Conservation (phyloP, 2,329 filamentous ascomycete genomes). For the Hypomyces rosellus region DNA sequence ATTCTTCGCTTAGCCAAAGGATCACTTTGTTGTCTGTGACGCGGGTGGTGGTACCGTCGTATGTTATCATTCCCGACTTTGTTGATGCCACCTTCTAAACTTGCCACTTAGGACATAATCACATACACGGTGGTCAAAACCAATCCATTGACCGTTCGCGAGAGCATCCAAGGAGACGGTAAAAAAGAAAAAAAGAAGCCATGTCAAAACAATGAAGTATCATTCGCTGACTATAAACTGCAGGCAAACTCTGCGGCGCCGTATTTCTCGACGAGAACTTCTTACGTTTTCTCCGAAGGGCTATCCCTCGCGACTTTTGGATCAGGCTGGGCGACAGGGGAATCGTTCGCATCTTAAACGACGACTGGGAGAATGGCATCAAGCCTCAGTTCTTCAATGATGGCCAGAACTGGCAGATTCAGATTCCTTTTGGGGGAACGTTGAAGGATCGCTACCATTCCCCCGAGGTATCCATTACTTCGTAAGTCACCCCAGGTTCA, state of each 20-base stretch:
- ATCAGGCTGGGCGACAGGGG: not conserved
- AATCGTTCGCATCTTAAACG: conserved; percentile 17
- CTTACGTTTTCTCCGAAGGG: conserved; percentile 19
- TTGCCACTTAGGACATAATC: conserved; percentile 31
- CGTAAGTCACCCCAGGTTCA: not conserved
- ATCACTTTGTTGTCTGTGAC: conserved; percentile 28
- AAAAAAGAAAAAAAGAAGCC: not conserved
- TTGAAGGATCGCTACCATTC: conserved; percentile 2
- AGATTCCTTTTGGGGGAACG: conserved; percentile 11
- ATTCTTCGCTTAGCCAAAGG: conserved; percentile 10
- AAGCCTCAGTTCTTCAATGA: conserved; percentile 20
- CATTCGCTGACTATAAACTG: not conserved
- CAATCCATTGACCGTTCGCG: conserved; percentile 24
- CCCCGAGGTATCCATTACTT: not conserved
- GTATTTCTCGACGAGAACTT: conserved; percentile 36
- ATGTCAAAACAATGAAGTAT: not conserved
- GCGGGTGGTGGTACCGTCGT: conserved; percentile 33
- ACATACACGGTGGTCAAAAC: conserved; percentile 26
- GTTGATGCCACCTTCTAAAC: not conserved
- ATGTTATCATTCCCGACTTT: not conserved
- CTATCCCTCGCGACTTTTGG: conserved; percentile 12
- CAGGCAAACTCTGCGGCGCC: conserved; percentile 33
- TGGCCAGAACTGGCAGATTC: conserved; percentile 11
- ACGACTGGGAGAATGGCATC: conserved; percentile 24
- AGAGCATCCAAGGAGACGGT: conserved; percentile 28